These are phyloP conservation scores for Salix exigua DNA, from an alignment of 345 rosid species.

Conservation along the genomic window DNA sequence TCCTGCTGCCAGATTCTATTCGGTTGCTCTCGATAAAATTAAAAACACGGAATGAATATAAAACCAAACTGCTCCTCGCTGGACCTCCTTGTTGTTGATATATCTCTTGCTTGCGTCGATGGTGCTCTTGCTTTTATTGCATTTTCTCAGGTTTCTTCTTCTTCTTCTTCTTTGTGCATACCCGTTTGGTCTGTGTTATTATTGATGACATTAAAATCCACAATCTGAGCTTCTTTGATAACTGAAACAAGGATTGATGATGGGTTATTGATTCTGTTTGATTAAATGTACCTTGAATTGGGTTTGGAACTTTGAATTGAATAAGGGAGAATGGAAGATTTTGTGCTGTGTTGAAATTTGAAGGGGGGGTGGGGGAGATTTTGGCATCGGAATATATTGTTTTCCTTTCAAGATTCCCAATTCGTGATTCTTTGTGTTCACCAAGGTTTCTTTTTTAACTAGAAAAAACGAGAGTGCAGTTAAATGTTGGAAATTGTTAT, in stretches of 20 bases:
- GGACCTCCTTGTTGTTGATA: background rate
- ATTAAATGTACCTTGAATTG: background rate
- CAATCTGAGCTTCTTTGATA: background rate
- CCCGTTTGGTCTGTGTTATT: background rate
- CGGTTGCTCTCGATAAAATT: background rate
- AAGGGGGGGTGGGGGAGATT: background rate
- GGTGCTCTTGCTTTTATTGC: background rate
- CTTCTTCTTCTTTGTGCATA: background rate
- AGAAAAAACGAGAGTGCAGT: background rate
- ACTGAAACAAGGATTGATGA: background rate
- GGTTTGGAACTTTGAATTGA: background rate
- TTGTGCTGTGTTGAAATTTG: background rate
- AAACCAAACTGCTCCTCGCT: background rate
- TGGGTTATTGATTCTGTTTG: background rate
- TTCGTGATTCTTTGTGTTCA: background rate
- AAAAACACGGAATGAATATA: background rate
- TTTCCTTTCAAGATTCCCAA: background rate
- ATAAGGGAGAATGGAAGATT: background rate
- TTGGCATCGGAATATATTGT: background rate
- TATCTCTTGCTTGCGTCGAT: background rate
- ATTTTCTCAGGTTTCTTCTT: background rate
- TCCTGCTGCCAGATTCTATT: background rate
- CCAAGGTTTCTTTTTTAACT: background rate
- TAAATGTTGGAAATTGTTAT: background rate
- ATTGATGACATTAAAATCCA: background rate